These are phyloP conservation scores for Pseudozyma flocculosa DNA, from an alignment of 1,284 basidiomycete genomes.

Conservation along the genomic window DNA sequence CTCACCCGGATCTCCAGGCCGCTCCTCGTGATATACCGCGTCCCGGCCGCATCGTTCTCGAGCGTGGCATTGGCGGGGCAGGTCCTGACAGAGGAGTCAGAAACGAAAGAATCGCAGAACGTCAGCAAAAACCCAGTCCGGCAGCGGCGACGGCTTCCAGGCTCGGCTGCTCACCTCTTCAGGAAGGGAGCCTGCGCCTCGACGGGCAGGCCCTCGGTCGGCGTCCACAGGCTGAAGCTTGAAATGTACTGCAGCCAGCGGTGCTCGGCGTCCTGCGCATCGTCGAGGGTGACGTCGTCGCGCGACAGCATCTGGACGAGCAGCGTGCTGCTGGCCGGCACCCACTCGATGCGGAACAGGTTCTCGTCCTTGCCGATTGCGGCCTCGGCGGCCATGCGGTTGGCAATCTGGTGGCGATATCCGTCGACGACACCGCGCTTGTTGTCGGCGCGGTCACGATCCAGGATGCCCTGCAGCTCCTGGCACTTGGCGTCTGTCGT, in stretches of 20 bases:
- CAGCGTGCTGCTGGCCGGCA: constrained; percentile 68
- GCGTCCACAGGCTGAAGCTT: constrained; percentile 66
- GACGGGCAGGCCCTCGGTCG: constrained; percentile 51
- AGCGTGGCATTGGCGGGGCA: constrained; percentile 18
- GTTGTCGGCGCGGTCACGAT: constrained; percentile 58
- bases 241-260: constrained; percentile 89
- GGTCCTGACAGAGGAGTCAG: background rate
- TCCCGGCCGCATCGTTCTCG: constrained; percentile 26
- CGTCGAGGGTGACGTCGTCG: constrained; percentile 83
- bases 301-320: constrained; percentile 84
- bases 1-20: constrained; percentile 62
- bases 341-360: constrained; percentile 86
- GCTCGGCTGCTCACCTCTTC: constrained; percentile 20
- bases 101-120: background rate
- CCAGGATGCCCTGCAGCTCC: constrained; percentile 77
- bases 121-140: too few relatives aligned
- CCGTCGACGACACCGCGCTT: constrained; percentile 63
- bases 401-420: constrained; percentile 80
- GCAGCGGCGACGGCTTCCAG: too few relatives aligned
- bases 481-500: constrained; percentile 79
- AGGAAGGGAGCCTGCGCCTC: constrained; percentile 53
- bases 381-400: constrained; percentile 77
- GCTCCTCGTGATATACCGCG: constrained; percentile 59
- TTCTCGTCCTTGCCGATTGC: constrained; percentile 85
- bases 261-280: constrained; percentile 76